Conservation (phyloP, 257 asterid species). For the Ligustrum vulgare region DNA sequence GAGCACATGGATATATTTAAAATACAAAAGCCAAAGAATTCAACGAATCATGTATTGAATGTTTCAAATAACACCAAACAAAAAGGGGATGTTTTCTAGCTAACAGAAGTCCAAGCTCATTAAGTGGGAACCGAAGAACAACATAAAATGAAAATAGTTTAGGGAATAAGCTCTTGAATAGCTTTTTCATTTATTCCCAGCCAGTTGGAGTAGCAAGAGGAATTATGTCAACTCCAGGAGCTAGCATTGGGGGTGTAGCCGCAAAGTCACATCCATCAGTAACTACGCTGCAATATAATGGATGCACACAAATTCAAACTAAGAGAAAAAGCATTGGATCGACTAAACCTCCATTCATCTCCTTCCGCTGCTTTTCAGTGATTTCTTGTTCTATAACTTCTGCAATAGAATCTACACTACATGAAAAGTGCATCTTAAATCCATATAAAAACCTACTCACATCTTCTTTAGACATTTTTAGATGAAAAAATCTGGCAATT, state of each 20-base stretch:
- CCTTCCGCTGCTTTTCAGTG: conserved; percentile 68
- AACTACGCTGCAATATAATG: conserved; percentile 12
- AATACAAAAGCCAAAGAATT: too few relatives aligned
- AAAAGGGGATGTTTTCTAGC: too few relatives aligned
- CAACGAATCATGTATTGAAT: too few relatives aligned
- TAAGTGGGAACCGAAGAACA: not conserved
- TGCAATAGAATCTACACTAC: conserved; percentile 61
- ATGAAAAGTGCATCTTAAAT: conserved; percentile 67
- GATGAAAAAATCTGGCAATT: conserved; percentile 68
- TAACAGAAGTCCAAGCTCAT: not conserved
- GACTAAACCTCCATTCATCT: conserved; percentile 88
- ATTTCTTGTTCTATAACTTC: conserved; percentile 55
- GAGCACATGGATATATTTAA: too few relatives aligned
- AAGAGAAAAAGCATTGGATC: conserved; percentile 53
- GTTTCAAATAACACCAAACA: too few relatives aligned
- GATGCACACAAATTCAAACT: not conserved
- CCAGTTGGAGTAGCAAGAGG: conserved; percentile 31
- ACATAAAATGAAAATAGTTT: not conserved
- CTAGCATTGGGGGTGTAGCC: conserved; percentile 48
- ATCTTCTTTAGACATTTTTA: conserved; percentile 60
- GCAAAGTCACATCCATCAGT: conserved; percentile 58
- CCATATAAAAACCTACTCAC: conserved; percentile 62
- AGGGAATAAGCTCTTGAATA: not conserved
- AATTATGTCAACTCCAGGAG: conserved; percentile 24
- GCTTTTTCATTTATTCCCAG: conserved; percentile 29